Evolutionary conservation across 345 rosid genomes (phyloP).

Genomic region (Hypericum androsaemum): DNA sequence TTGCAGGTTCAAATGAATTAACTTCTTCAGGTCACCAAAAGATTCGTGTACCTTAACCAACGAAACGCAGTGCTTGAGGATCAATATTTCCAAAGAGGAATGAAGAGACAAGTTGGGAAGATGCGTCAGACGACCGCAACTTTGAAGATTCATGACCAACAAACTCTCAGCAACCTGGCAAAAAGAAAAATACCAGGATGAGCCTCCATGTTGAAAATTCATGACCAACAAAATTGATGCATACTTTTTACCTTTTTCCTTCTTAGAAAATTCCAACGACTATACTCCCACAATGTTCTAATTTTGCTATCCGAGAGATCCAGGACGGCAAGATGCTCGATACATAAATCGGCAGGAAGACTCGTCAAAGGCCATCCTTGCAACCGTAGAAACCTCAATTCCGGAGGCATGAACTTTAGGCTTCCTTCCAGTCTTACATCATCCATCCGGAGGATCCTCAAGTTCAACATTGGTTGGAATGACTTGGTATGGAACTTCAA

Average conservation of each 20-base stretch:
- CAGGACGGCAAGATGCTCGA: slow-evolving; percentile 45
- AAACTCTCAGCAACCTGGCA: slow-evolving; percentile 31
- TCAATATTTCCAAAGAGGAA: not conserved
- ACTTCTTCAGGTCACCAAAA: not conserved
- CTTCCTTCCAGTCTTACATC: slow-evolving; percentile 41
- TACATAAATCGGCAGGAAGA: slow-evolving; percentile 33
- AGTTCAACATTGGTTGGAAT: slow-evolving; percentile 36
- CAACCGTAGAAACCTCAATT: slow-evolving; percentile 65
- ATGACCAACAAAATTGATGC: not conserved
- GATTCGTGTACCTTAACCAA: not conserved
- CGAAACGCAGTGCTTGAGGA: not conserved
- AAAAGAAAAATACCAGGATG: not conserved
- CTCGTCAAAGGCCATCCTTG: slow-evolving; percentile 39
- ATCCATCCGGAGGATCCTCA: slow-evolving; percentile 61
- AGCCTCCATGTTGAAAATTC: too few relatives aligned
- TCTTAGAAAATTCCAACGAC: too few relatives aligned
- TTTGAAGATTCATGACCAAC: slow-evolving; percentile 6
- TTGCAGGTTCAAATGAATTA: not conserved
- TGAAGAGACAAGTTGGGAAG: not conserved
- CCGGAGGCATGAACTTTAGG: slow-evolving; percentile 35
- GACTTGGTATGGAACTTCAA: slow-evolving; percentile 22
- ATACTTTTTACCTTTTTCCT: slow-evolving; percentile 2
- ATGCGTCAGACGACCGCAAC: not conserved
- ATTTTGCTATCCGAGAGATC: slow-evolving; percentile 59
- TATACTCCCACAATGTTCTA: slow-evolving; percentile 22